Percentiles rank a stretch among this genome's conserved stretches.
These are phyloP conservation scores for Tuber microsphaerosporum DNA, from an alignment of 495 filamentous ascomycete species.

Conservation along the genomic window DNA sequence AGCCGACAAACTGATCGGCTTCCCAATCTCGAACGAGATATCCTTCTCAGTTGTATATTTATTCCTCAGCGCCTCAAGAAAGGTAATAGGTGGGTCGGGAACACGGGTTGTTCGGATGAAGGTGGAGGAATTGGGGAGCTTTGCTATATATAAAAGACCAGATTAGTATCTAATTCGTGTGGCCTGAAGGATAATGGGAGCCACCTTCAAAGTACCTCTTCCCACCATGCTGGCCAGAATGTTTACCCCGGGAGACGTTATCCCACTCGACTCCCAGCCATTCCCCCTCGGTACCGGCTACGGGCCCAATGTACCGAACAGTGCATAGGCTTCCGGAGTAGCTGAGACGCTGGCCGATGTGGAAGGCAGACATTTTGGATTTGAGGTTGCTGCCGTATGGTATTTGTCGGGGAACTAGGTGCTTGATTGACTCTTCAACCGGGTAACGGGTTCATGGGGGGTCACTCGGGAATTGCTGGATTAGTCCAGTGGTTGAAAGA, in stretches of 20 bases:
- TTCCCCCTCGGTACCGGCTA: slow-evolving; percentile 66
- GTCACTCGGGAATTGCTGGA: background rate
- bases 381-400: background rate
- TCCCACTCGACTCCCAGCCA: slow-evolving; percentile 99
- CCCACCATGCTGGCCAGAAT: slow-evolving; percentile 74
- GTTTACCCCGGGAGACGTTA: slow-evolving; percentile 74
- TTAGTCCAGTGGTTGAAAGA: background rate
- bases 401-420: background rate
- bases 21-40: slow-evolving; percentile 28
- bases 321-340: slow-evolving; percentile 70
- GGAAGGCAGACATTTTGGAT: slow-evolving; percentile 24
- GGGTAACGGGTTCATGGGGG: background rate
- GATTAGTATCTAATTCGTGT: slow-evolving; percentile 8
- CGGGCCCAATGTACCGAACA: slow-evolving; percentile 69
- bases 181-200: background rate
- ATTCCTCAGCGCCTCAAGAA: slow-evolving; percentile 68
- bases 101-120: slow-evolving; percentile 75
- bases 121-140: slow-evolving; percentile 63
- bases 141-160: slow-evolving; percentile 54
- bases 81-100: slow-evolving; percentile 58
- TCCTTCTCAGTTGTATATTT: slow-evolving; percentile 67
- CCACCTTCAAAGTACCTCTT: slow-evolving; percentile 68
- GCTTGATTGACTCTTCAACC: background rate
- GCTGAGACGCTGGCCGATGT: slow-evolving; percentile 65
- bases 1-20: slow-evolving; percentile 60